Evolutionary conservation across 352 stramenopile genomes (phyloP), one percentile per base, ranked within the genome.

Genomic region (Phytophthora tubulina): DNA sequence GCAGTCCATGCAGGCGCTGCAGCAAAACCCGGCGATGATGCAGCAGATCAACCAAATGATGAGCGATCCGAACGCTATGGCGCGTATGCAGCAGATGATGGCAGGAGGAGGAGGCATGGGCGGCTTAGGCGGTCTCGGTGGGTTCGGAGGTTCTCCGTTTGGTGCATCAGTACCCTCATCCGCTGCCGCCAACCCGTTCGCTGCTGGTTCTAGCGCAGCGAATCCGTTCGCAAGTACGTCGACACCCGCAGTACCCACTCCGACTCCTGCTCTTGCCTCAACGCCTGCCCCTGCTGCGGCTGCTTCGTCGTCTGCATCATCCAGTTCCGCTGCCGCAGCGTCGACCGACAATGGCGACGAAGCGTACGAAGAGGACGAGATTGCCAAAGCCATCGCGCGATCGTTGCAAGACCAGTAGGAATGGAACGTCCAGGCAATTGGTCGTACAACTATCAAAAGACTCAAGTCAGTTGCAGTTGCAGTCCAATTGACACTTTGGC

Each of bases 1-100:
- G 31, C 85, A 95, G 74, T 85, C 85, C 17, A 67, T 96, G 51
- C 79, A 90, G 52, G 75, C 74, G 9, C 59, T 95, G 52, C 85
- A 95, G 71, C 87, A 91, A 56, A 92, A 96, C 69, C 87, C 89
- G 0, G 77, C 72, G 44, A 94, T 95, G 87, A 88, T 92, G 80
- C 82, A 94, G 50, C 87, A 94, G 68, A 67, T 96, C 21, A 85
- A 73, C 46, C 89, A 95, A 58, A 87, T 95, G 81, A 94, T 96
- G 87, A 81, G 76, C 39, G 80, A 93, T 63, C 88, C 89, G 30
- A 86, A 81, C 52, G 84, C 82, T 33, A 91, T 92, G 79, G 72
- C 81, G 58, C 81, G 76, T 2, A 86, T 93, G 81, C 85, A 95
- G 74, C 84, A 91, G 41, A 86, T 92, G 84, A 83, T 93, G 74